Percentiles rank a stretch among this genome's conserved stretches.
Evolutionary conservation across 768 basidiomycete genomes (phyloP).

Genomic region (Hericium rajendrae): DNA sequence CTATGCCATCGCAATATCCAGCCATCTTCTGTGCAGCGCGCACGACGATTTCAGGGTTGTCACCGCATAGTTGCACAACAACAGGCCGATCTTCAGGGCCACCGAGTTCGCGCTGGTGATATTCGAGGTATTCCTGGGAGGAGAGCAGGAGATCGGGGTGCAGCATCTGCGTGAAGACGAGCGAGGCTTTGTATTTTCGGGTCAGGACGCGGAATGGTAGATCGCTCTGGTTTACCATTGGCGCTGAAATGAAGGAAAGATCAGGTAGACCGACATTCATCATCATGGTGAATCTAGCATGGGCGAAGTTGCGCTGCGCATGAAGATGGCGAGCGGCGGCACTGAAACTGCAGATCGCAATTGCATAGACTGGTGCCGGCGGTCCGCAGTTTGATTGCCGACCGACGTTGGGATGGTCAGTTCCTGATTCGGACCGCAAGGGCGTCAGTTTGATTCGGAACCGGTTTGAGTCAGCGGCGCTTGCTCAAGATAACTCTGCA

Average conservation of each 20-base stretch:
- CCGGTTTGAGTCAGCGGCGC: too few species aligned
- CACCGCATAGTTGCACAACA: constrained; percentile 67
- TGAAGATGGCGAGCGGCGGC: too few species aligned
- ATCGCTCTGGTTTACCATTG: constrained; percentile 78
- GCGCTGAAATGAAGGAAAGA: constrained; percentile 45
- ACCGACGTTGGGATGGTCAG: too few species aligned
- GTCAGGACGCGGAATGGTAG: constrained; percentile 61
- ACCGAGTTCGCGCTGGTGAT: constrained; percentile 48
- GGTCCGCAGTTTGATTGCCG: too few species aligned
- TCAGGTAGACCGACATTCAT: neutral
- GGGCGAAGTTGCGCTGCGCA: too few species aligned
- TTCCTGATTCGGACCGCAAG: too few species aligned
- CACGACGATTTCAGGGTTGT: constrained; percentile 53
- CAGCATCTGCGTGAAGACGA: constrained; percentile 75
- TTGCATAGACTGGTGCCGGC: too few species aligned
- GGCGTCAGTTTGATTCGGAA: too few species aligned
- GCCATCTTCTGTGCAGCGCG: constrained; percentile 52
- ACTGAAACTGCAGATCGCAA: too few species aligned
- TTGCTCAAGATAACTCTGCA: too few species aligned
- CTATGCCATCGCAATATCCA: constrained; percentile 57
- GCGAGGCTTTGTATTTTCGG: constrained; percentile 51
- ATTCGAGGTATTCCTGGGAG: constrained; percentile 56
- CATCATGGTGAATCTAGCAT: neutral
- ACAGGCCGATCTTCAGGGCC: constrained; percentile 33
- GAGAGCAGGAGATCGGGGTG: constrained; percentile 49